Conservation (phyloP, 768 basidiomycete genomes). For the Xerocomellus intermedius region DNA sequence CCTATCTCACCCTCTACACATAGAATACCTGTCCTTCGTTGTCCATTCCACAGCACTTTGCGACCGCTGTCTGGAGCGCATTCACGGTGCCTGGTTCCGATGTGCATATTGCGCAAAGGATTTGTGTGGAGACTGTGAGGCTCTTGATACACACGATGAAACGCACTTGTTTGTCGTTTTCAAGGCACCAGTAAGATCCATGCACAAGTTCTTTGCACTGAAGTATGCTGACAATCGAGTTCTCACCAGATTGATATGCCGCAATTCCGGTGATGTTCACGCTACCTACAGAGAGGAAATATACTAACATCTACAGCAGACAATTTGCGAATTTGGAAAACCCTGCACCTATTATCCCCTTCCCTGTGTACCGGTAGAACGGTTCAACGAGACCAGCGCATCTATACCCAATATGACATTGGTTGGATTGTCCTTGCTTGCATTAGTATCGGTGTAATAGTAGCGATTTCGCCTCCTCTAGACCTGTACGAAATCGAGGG, state of each 20-base stretch:
- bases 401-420: constrained; percentile 1
- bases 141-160: constrained; percentile 75
- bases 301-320: constrained; percentile 33
- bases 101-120: constrained; percentile 88
- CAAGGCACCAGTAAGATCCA: constrained; percentile 66
- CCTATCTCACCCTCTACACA: neutral
- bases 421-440: neutral
- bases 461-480: neutral
- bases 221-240: constrained; percentile 5
- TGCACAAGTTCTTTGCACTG: neutral
- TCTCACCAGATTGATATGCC: constrained; percentile 66
- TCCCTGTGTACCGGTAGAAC: constrained; percentile 54
- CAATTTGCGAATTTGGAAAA: constrained; percentile 57
- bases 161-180: constrained; percentile 86
- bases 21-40: constrained; percentile 64
- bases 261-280: constrained; percentile 55
- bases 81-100: constrained; percentile 87
- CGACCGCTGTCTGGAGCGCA: constrained; percentile 80
- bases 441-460: constrained; percentile 5
- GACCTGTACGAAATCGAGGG: neutral
- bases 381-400: neutral
- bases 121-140: constrained; percentile 82
- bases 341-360: constrained; percentile 59
- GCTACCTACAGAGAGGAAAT: neutral
- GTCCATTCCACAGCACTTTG: constrained; percentile 71